Evolutionary conservation across 2,329 filamentous ascomycete genomes (phyloP).

Genomic region (Xylaria sp.): DNA sequence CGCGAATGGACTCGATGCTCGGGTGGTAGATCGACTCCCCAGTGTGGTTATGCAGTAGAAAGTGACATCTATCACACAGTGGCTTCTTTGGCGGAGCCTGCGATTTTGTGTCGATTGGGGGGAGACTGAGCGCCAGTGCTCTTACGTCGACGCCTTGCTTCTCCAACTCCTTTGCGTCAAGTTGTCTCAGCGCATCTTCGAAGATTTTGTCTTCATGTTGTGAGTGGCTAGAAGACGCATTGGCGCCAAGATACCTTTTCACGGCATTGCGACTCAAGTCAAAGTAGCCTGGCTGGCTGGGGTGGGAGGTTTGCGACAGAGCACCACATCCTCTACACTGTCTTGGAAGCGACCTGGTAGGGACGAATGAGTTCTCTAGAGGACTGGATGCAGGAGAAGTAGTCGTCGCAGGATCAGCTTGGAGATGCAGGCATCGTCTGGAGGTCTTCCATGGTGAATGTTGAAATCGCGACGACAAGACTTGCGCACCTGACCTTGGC

Average conservation of each 20-base stretch:
- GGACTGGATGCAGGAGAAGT: conserved; percentile 1
- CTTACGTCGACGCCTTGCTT: conserved; percentile 54
- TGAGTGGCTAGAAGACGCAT: conserved; percentile 35
- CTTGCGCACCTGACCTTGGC: conserved; percentile 19
- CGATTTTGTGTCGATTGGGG: conserved; percentile 22
- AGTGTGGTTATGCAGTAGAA: conserved; percentile 75
- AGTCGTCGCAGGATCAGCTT: conserved; percentile 28
- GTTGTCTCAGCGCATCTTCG: conserved; percentile 49
- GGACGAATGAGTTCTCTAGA: not conserved
- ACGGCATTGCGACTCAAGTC: conserved; percentile 58
- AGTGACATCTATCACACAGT: conserved; percentile 87
- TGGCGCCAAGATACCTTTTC: conserved; percentile 51
- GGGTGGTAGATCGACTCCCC: conserved; percentile 80
- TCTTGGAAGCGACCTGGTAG: conserved; percentile 51
- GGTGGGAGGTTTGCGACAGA: conserved; percentile 60
- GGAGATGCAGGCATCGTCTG: conserved; percentile 40
- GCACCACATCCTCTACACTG: conserved; percentile 71
- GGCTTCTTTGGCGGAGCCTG: conserved; percentile 51
- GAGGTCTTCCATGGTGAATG: conserved; percentile 33
- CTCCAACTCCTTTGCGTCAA: conserved; percentile 51
- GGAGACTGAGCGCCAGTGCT: conserved; percentile 42
- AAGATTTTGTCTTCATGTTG: conserved; percentile 54
- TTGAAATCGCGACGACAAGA: conserved; percentile 16
- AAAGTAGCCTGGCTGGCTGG: conserved; percentile 62
- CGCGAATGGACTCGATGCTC: conserved; percentile 77